Evolutionary conservation across 129 eudicot genomes (phyloP).

Genomic region (Flaveria ramosissima): DNA sequence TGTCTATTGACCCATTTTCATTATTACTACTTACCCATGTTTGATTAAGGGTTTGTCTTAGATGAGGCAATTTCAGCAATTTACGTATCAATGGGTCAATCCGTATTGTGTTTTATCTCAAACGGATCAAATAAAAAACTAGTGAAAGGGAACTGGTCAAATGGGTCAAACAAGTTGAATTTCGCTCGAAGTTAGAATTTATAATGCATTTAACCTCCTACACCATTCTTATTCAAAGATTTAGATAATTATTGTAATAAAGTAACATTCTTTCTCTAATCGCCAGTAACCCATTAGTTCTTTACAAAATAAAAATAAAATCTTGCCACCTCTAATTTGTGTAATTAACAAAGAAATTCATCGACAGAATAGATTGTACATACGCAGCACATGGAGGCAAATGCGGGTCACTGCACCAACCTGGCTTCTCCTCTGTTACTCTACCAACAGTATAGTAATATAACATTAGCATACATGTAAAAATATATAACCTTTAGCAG

Average conservation of each 20-base stretch:
- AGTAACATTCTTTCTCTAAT: not conserved
- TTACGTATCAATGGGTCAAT: not conserved
- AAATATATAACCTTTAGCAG: conserved; percentile 8
- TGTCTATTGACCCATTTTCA: not conserved
- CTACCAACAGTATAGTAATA: conserved; percentile 35
- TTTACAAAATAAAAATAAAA: not conserved
- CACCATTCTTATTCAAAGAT: not conserved
- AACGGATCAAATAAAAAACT: not conserved
- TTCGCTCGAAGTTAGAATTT: not conserved
- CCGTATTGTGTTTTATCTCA: too few species aligned
- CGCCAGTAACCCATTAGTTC: not conserved
- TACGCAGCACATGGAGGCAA: conserved; percentile 96
- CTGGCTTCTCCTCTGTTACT: conserved; percentile 67
- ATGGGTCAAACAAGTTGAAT: not conserved
- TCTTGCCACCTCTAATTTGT: not conserved
- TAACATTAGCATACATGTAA: conserved; percentile 17
- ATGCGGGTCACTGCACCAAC: conserved; percentile 88
- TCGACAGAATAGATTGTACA: conserved; percentile 16
- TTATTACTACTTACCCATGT: not conserved
- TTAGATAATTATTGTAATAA: not conserved
- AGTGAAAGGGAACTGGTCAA: not conserved
- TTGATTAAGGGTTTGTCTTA: not conserved
- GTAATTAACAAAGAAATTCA: not conserved
- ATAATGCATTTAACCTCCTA: not conserved
- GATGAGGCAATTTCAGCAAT: not conserved